Conservation (phyloP, 495 filamentous ascomycete species). For the Parathielavia appendiculata region DNA sequence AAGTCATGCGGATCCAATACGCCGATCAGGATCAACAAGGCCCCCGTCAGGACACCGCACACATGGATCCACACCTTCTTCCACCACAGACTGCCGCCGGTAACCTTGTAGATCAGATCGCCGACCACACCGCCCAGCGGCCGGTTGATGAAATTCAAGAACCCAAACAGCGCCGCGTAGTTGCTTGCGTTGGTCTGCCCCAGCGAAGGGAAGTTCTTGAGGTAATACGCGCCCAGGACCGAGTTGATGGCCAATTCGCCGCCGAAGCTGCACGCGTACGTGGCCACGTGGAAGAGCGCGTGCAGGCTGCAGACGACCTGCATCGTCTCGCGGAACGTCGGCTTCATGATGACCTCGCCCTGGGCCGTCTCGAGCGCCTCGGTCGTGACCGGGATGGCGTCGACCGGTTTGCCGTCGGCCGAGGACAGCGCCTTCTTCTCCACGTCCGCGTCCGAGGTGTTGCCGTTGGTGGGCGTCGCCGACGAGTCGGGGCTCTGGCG, state of each 20-base stretch:
- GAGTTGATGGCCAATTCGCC: conserved; percentile 82
- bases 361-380: conserved; percentile 47
- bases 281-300: conserved; percentile 58
- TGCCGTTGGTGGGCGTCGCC: not conserved
- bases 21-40: conserved; percentile 67
- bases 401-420: not conserved
- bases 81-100: conserved; percentile 56
- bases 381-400: no score
- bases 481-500: conserved; percentile 24
- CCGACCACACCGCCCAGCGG: conserved; percentile 68
- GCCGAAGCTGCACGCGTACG: conserved; percentile 85
- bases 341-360: conserved; percentile 61
- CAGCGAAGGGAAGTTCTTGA: conserved; percentile 67
- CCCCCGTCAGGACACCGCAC: conserved; percentile 59
- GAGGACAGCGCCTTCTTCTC: not conserved
- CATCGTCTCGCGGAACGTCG: conserved; percentile 56
- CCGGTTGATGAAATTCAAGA: conserved; percentile 73
- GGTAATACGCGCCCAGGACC: conserved; percentile 74
- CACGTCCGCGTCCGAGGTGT: not conserved
- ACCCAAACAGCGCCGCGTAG: conserved; percentile 88
- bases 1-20: conserved; percentile 53
- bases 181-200: conserved; percentile 66
- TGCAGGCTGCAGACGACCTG: conserved; percentile 52
- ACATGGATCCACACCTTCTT: conserved; percentile 71
- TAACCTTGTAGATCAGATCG: conserved; percentile 64